Conservation (phyloP, 768 basidiomycete genomes). For the Rhizopogon sp. region DNA sequence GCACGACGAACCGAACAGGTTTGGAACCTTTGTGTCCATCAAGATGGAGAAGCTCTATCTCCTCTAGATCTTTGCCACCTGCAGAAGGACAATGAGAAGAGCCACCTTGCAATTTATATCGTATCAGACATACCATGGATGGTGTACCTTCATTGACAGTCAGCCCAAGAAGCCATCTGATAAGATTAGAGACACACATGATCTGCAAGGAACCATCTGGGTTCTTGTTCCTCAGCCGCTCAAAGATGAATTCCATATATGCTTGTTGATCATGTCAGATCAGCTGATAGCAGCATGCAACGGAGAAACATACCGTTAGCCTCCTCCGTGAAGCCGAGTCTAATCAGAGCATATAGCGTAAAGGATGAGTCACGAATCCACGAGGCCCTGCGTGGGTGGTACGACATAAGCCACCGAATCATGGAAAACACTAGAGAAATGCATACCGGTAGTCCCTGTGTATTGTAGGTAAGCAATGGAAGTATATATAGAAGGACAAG, state of each 20-base stretch:
- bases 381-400: conserved; percentile 45
- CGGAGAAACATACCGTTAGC: conserved; percentile 59
- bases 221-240: conserved; percentile 77
- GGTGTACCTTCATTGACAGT: conserved; percentile 49
- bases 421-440: not conserved
- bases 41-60: conserved; percentile 79
- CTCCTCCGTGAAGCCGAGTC: conserved; percentile 92
- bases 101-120: not conserved
- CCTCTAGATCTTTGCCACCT: conserved; percentile 78
- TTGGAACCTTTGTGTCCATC: conserved; percentile 85
- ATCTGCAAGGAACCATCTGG: conserved; percentile 91
- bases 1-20: conserved; percentile 54
- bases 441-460: conserved; percentile 61
- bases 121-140: conserved; percentile 62
- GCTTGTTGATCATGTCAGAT: conserved; percentile 32
- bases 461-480: not conserved
- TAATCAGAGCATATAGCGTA: conserved; percentile 89
- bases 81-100: not conserved
- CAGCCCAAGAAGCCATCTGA: not conserved
- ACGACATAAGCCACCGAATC: not conserved
- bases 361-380: conserved; percentile 98
- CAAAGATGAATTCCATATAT: conserved; percentile 89
- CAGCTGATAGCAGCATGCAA: not conserved
- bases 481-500: conserved; percentile 2
- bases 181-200: conserved; percentile 43